phyloP scores from a whole-genome alignment of 306 rosid species.

The Albizia julibrissin region DNA sequence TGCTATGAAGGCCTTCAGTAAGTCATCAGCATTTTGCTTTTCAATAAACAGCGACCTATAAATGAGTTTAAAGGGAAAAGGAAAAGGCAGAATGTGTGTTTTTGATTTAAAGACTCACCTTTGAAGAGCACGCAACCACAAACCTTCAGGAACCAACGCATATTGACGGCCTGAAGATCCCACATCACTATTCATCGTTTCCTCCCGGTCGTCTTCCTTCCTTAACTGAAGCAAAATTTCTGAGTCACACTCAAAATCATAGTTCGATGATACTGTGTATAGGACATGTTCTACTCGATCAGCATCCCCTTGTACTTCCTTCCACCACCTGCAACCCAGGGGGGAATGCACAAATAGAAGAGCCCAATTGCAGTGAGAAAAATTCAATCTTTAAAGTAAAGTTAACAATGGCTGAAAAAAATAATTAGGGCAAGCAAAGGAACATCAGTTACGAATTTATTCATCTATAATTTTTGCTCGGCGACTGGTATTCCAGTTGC shows the following conservation, averaged over 20 bases:
- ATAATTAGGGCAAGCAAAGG: neutral
- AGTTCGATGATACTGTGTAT: slow-evolving; percentile 45
- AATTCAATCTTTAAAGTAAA: neutral
- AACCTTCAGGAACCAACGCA: slow-evolving; percentile 72
- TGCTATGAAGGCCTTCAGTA: neutral
- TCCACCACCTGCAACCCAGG: slow-evolving; percentile 74
- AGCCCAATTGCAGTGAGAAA: neutral
- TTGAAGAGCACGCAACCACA: slow-evolving; percentile 71
- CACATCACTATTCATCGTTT: slow-evolving; percentile 36
- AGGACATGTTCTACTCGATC: slow-evolving; percentile 55
- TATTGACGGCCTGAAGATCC: slow-evolving; percentile 63
- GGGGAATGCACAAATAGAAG: neutral
- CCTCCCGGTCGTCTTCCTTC: slow-evolving; percentile 45
- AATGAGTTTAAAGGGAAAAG: neutral
- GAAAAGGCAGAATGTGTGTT: neutral
- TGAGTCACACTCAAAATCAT: slow-evolving; percentile 33
- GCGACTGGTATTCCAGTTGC: neutral
- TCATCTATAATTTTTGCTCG: neutral
- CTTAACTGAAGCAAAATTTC: slow-evolving; percentile 55
- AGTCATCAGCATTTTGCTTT: neutral
- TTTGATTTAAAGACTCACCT: slow-evolving; percentile 41
- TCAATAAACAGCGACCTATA: slow-evolving; percentile 14
- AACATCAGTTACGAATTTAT: neutral
- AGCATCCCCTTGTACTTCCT: slow-evolving; percentile 48
- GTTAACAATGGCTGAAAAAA: neutral